Percentiles rank a stretch among this genome's conserved stretches.
phyloP scores from a whole-genome alignment of 148 eudicot species.

The Heliamphora exappendiculata region DNA sequence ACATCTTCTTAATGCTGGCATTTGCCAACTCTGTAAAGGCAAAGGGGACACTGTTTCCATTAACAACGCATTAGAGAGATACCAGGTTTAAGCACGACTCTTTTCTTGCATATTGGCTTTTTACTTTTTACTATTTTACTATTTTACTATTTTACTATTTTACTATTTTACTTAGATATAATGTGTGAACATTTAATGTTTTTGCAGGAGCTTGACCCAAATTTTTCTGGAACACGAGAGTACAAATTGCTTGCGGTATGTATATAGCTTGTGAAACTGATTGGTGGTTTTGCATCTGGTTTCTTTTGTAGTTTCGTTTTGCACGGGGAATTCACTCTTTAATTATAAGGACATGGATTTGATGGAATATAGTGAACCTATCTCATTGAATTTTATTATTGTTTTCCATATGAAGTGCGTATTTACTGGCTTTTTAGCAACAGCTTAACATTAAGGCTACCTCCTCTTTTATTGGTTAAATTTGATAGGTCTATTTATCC shows the following conservation, averaged over 20 bases:
- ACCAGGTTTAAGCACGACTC: slow-evolving; percentile 37
- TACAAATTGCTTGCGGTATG: slow-evolving; percentile 41
- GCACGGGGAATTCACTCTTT: background rate
- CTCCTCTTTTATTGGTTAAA: background rate
- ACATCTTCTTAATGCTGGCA: slow-evolving; percentile 79
- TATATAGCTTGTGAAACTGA: slow-evolving; percentile 2
- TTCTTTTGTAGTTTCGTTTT: background rate
- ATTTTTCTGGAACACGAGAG: slow-evolving; percentile 49
- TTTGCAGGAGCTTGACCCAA: slow-evolving; percentile 53
- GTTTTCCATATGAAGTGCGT: background rate
- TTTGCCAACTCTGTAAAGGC: slow-evolving; percentile 77
- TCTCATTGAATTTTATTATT: background rate
- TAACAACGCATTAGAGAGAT: slow-evolving; percentile 50
- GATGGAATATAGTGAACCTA: background rate
- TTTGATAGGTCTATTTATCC: background rate
- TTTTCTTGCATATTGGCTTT: background rate
- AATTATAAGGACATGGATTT: background rate
- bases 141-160: background rate
- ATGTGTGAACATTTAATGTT: slow-evolving; percentile 3
- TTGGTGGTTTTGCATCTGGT: background rate
- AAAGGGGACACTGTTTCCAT: slow-evolving; percentile 58
- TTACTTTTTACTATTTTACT: background rate
- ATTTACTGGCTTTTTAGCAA: background rate
- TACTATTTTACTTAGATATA: slow-evolving; percentile 8
- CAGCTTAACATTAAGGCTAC: background rate